Evolutionary conservation across 345 rosid genomes (phyloP).

Genomic region (Corymbia maculata): DNA sequence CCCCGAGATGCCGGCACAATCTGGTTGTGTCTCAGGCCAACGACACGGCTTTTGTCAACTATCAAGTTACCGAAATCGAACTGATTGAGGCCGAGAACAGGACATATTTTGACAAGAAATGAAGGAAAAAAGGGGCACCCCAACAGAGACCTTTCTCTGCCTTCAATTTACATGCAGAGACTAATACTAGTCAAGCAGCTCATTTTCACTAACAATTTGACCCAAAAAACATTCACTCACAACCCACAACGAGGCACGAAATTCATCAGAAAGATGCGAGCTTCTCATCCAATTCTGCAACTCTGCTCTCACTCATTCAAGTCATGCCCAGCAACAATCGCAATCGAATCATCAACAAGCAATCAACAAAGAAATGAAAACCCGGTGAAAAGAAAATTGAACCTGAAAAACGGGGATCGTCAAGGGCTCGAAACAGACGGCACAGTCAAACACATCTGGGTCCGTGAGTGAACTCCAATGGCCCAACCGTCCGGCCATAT

Average conservation of each 20-base stretch:
- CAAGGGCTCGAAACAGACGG: constrained; percentile 37
- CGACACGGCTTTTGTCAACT: neutral
- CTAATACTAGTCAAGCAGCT: neutral
- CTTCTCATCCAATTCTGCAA: neutral
- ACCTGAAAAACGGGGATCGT: constrained; percentile 51
- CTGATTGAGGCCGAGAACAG: neutral
- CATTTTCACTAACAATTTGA: neutral
- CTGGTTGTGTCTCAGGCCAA: neutral
- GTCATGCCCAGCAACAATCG: neutral
- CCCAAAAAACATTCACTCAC: too few species aligned
- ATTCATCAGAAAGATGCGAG: neutral
- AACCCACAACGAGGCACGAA: neutral
- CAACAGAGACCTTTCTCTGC: neutral
- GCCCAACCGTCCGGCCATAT: neutral
- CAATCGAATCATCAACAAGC: neutral
- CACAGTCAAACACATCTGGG: constrained; percentile 49
- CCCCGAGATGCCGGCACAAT: neutral
- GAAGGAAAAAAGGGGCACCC: neutral
- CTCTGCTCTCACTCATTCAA: neutral
- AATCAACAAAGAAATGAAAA: neutral
- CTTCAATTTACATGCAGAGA: neutral
- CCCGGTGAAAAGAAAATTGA: neutral
- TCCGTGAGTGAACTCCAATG: constrained; percentile 28
- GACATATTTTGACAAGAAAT: neutral
- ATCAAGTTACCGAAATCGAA: neutral